Percentiles rank a stretch among this genome's conserved stretches.
phyloP scores from a whole-genome alignment of 306 rosid species.

The Lupinus albus region DNA sequence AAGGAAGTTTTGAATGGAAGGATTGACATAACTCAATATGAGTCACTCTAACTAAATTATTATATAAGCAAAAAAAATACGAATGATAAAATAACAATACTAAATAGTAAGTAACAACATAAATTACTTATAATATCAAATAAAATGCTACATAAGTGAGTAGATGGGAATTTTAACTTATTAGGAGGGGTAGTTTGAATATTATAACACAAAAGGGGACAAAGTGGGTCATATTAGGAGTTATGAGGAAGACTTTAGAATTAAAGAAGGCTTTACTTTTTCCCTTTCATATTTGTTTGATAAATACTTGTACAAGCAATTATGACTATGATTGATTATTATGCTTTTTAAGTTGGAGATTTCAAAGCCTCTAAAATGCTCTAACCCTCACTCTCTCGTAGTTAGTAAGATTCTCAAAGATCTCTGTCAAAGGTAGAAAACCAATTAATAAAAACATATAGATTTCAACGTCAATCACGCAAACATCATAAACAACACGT shows the following conservation, averaged over 20 bases:
- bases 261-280: not conserved
- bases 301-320: conserved; percentile 40
- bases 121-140: too few relatives aligned
- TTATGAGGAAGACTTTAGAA: conserved; percentile 70
- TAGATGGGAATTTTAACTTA: conserved; percentile 53
- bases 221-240: conserved; percentile 73
- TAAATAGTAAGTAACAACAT: too few relatives aligned
- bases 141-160: not conserved
- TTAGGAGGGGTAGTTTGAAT: conserved; percentile 38
- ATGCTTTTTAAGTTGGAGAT: conserved; percentile 52
- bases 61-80: too few relatives aligned
- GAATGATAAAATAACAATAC: too few relatives aligned
- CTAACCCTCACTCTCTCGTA: conserved; percentile 54
- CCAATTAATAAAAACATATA: conserved; percentile 43
- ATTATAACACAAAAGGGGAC: conserved; percentile 21
- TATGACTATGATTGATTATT: conserved; percentile 44
- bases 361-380: conserved; percentile 47
- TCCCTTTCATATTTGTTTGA: conserved; percentile 8
- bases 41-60: too few relatives aligned
- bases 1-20: too few relatives aligned
- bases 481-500: conserved; percentile 83
- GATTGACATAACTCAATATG: too few relatives aligned
- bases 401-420: conserved; percentile 93
- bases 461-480: conserved; percentile 98
- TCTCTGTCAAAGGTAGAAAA: conserved; percentile 62